These are phyloP conservation scores for Aspergillus melleus DNA, from an alignment of 2,329 filamentous ascomycete species.

Conservation along the genomic window DNA sequence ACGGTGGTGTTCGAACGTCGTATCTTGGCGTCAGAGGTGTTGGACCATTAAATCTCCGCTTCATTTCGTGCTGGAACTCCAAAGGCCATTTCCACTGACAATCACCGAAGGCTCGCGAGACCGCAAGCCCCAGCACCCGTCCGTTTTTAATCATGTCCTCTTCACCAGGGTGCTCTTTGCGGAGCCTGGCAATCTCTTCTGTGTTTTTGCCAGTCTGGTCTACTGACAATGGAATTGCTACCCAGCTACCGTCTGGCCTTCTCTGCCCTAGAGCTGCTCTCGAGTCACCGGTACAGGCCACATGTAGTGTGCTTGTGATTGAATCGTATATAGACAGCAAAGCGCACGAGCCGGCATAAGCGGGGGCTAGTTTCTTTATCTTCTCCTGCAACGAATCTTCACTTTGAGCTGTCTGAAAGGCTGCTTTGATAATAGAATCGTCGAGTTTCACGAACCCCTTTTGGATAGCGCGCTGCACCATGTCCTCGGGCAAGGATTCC, in stretches of 20 bases:
- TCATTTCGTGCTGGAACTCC: slow-evolving; percentile 46
- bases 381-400: slow-evolving; percentile 22
- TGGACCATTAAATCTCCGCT: slow-evolving; percentile 35
- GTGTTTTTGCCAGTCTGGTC: slow-evolving; percentile 68
- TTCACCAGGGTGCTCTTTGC: slow-evolving; percentile 63
- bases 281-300: slow-evolving; percentile 68
- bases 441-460: slow-evolving; percentile 25
- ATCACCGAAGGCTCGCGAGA: slow-evolving; percentile 69
- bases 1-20: slow-evolving; percentile 56
- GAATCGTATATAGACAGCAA: slow-evolving; percentile 64
- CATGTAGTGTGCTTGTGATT: slow-evolving; percentile 52
- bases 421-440: slow-evolving; percentile 26
- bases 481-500: slow-evolving; percentile 6
- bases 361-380: slow-evolving; percentile 24
- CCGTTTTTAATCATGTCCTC: slow-evolving; percentile 58
- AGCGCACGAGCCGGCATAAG: slow-evolving; percentile 61
- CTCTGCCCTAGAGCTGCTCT: slow-evolving; percentile 60
- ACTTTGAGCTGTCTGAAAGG: slow-evolving; percentile 15
- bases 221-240: slow-evolving; percentile 55
- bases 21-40: slow-evolving; percentile 44
- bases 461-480: slow-evolving; percentile 23
- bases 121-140: slow-evolving; percentile 60
- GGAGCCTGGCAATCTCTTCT: slow-evolving; percentile 57
- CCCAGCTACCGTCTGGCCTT: slow-evolving; percentile 47
- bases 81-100: slow-evolving; percentile 66